Conservation (phyloP, 1,139 yeast species). For the Suhomyces ambrosiae region DNA sequence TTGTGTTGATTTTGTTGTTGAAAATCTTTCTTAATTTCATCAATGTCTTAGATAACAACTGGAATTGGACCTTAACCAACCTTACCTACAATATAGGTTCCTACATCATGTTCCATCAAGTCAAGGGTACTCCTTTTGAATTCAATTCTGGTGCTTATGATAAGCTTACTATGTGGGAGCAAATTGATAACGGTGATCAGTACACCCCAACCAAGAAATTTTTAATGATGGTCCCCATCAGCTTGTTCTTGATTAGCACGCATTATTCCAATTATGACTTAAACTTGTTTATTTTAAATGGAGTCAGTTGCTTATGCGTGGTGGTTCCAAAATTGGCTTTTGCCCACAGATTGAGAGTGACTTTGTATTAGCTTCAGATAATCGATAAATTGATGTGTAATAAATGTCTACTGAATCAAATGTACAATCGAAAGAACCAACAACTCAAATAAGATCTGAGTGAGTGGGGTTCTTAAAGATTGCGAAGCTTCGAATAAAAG, state of each 20-base stretch:
- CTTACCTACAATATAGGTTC: slow-evolving; percentile 88
- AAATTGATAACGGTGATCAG: slow-evolving; percentile 94
- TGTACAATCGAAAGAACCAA: not conserved
- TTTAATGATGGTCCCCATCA: slow-evolving; percentile 86
- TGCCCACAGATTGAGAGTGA: slow-evolving; percentile 74
- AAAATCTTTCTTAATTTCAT: slow-evolving; percentile 77
- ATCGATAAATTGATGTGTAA: not conserved
- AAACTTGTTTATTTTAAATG: slow-evolving; percentile 75
- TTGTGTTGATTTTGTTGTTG: slow-evolving; percentile 74
- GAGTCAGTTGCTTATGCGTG: slow-evolving; percentile 74
- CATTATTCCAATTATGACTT: slow-evolving; percentile 89
- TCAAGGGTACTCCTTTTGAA: slow-evolving; percentile 96
- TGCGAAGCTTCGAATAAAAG: no score
- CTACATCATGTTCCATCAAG: slow-evolving; percentile 93
- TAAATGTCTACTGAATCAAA: not conserved
- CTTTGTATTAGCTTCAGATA: slow-evolving; percentile 35
- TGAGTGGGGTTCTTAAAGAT: no score
- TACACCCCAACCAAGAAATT: slow-evolving; percentile 96
- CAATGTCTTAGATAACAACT: slow-evolving; percentile 69
- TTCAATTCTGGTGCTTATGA: slow-evolving; percentile 97
- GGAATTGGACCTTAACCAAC: slow-evolving; percentile 94
- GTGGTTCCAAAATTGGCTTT: slow-evolving; percentile 90
- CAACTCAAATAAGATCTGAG: no score
- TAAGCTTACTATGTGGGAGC: slow-evolving; percentile 98
- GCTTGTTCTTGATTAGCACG: slow-evolving; percentile 80